phyloP scores from a whole-genome alignment of 805 yeast genomes.

The Candida schatavii region DNA sequence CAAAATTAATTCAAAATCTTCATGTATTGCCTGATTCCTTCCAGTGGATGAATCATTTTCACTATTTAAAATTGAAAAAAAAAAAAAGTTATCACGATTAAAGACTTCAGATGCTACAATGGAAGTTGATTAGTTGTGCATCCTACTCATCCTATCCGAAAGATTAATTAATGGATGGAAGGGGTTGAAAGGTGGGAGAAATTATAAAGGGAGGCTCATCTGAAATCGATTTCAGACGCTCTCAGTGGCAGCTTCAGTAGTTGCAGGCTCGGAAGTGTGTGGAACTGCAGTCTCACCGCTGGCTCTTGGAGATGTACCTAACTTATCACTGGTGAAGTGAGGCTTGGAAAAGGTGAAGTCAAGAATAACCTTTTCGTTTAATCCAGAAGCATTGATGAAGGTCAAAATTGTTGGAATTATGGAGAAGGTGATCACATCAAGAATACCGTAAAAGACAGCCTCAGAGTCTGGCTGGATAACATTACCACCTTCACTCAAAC shows the following conservation, averaged over 20 bases:
- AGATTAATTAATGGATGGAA: neutral
- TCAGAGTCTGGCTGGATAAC: conserved; percentile 57
- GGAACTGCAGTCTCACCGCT: conserved; percentile 45
- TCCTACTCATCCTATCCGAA: neutral
- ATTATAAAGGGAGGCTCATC: too few relatives aligned
- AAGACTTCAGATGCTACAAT: too few relatives aligned
- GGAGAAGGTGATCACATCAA: conserved; percentile 48
- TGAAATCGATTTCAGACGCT: neutral
- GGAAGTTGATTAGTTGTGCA: too few relatives aligned
- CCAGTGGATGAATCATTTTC: too few relatives aligned
- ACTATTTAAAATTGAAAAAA: too few relatives aligned
- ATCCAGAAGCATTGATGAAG: conserved; percentile 20
- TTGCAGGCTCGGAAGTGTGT: conserved; percentile 7
- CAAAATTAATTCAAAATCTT: too few relatives aligned
- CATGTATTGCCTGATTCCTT: too few relatives aligned
- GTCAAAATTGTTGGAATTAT: conserved; percentile 38
- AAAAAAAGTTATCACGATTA: too few relatives aligned
- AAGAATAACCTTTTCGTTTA: conserved; percentile 28
- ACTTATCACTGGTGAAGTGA: conserved; percentile 18
- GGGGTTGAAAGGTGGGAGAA: too few relatives aligned
- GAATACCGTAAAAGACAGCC: conserved; percentile 56
- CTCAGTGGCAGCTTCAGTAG: neutral
- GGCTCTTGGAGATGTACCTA: conserved; percentile 35
- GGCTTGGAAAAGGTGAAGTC: conserved; percentile 10
- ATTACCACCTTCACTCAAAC: conserved; percentile 62